These are phyloP conservation scores for Penicillium roqueforti DNA, from an alignment of 495 filamentous ascomycete species.

Conservation along the genomic window DNA sequence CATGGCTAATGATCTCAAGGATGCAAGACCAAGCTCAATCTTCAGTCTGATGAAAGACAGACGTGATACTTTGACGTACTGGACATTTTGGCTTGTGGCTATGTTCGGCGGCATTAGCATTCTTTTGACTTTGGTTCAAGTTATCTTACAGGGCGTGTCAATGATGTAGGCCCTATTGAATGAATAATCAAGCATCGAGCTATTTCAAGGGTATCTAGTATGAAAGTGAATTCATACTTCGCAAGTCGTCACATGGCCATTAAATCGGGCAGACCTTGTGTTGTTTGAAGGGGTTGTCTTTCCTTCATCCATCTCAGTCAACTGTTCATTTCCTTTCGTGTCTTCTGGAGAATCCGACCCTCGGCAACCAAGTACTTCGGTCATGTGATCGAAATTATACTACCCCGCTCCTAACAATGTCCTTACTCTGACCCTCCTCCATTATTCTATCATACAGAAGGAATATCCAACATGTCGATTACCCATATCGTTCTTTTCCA, in stretches of 20 bases:
- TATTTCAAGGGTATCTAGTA: too few relatives aligned
- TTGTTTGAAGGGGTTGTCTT: neutral
- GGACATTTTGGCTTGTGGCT: neutral
- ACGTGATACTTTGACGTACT: neutral
- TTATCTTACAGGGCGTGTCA: neutral
- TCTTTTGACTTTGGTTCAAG: neutral
- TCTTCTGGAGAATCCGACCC: neutral
- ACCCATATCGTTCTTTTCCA: slow-evolving; percentile 60
- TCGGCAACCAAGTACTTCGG: neutral
- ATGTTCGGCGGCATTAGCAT: neutral
- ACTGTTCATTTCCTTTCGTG: neutral
- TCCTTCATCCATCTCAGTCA: neutral
- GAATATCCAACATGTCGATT: slow-evolving; percentile 39
- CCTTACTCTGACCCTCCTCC: neutral
- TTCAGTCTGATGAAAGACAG: neutral
- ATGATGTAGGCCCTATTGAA: neutral
- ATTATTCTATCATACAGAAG: neutral
- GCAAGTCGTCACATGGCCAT: too few relatives aligned
- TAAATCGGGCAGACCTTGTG: too few relatives aligned
- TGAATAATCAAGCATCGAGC: too few relatives aligned
- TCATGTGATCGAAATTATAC: neutral
- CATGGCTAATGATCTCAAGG: neutral
- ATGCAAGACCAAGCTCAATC: neutral
- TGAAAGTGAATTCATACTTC: too few relatives aligned
- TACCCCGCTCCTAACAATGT: neutral